Conservation (phyloP, 495 filamentous ascomycete genomes). For the Endocarpon pusillum region DNA sequence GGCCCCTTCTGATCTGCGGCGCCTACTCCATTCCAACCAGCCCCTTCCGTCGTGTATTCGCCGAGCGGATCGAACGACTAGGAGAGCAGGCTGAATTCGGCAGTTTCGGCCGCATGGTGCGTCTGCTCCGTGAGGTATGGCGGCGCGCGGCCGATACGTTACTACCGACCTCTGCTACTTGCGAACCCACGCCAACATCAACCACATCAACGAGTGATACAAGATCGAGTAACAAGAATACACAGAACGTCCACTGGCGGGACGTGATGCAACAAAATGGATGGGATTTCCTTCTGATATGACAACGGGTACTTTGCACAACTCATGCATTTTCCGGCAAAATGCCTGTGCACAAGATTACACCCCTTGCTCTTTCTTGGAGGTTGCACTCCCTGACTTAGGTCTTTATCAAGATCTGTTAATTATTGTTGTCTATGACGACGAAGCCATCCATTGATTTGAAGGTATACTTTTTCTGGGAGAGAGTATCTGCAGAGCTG, state of each 20-base stretch:
- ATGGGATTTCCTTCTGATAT: constrained; percentile 89
- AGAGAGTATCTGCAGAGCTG: too few relatives aligned
- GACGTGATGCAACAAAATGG: constrained; percentile 83
- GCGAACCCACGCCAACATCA: neutral
- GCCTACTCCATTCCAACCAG: constrained; percentile 51
- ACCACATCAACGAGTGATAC: constrained; percentile 9
- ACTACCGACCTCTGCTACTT: constrained; percentile 2
- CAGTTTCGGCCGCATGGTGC: constrained; percentile 69
- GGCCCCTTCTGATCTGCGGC: constrained; percentile 81
- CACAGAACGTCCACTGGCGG: constrained; percentile 71
- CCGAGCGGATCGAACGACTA: constrained; percentile 48
- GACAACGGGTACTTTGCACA: constrained; percentile 16
- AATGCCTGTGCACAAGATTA: neutral
- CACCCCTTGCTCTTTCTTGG: constrained; percentile 1
- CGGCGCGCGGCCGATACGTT: constrained; percentile 41
- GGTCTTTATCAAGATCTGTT: constrained; percentile 1
- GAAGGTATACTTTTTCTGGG: too few relatives aligned
- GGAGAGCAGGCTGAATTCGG: constrained; percentile 63
- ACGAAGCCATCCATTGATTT: too few relatives aligned
- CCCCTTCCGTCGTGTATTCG: constrained; percentile 57
- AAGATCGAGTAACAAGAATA: constrained; percentile 18
- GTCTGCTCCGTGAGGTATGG: constrained; percentile 73
- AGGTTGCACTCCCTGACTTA: neutral
- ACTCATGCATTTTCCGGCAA: too few relatives aligned
- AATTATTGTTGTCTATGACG: too few relatives aligned